Base-by-base conservation (phyloP, 1,284 basidiomycete genomes). In the Malassezia japonica region DNA sequence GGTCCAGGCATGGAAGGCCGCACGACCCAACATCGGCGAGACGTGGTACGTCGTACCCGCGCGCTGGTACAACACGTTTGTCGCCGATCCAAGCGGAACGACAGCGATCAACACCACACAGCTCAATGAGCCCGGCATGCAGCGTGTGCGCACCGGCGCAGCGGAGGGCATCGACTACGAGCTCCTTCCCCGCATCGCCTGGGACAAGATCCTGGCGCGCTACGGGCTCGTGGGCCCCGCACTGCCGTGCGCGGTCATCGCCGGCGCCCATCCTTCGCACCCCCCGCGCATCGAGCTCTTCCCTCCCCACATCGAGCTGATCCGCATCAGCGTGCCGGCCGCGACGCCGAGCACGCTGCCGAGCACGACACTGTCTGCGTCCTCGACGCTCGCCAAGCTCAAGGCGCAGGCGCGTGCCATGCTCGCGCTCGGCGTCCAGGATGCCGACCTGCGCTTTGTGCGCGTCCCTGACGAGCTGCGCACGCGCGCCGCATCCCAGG, bases 11-110 rank as follows among this genome's bases (percentile, higher is more conserved):
- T 31, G 18, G 25, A 65, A 65, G 28, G 67, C 68, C 34, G 28
- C 37, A n/a, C 75, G 76, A 20, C 80, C 88, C 77, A 46, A 43
- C 27, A 52, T 59, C 15, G 85, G 83, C 33, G 80, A 87, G 47
- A 82, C 77, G 2, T 91, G 87, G 86, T 87, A 82, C 73, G 75
- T 91, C 44, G 76, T 90, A 27, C 78, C 82, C 25, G 74, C 78
- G 40, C 62, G 67, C 12, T 91, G 88, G 88, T 85, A 79, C 74
- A 79, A 78, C 44, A 79, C 80, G 12, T 90, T 85, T 83, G 80
- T 78, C 45, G 83, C 82, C 21, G 72, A 76, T 3, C 66, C 83
- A 21, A 74, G 77, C 28, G 82, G 83, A 70, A 50, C 60, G 21
- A 83, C 84, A 13, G 80, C 85, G 25, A 81, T 89, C 47, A 80